A percentile compares a stretch with the other conserved stretches of the same genome.
Evolutionary conservation across 73 alveolate species (phyloP).

Genomic region (Paramecium primaurelia): DNA sequence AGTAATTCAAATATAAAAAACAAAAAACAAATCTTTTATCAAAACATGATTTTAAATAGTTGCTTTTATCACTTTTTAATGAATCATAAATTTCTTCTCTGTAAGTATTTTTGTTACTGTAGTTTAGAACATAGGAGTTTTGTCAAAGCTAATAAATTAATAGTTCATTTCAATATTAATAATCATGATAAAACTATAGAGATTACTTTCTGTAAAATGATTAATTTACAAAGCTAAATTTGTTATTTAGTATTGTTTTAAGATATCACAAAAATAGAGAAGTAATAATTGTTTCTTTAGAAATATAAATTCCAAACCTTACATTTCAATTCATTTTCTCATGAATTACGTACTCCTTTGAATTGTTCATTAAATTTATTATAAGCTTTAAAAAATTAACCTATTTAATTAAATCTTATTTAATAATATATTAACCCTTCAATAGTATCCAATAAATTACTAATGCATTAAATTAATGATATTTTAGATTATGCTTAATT

Average conservation of each 20-base stretch:
- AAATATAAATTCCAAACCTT: slow-evolving; percentile 12
- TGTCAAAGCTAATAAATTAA: neutral
- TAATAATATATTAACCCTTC: slow-evolving; percentile 9
- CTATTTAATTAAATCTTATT: neutral
- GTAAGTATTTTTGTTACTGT: neutral
- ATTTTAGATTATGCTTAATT: slow-evolving; percentile 56
- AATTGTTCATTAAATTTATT: slow-evolving; percentile 43
- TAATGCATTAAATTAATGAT: slow-evolving; percentile 55
- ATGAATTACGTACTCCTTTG: slow-evolving; percentile 59
- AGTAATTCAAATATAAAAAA: neutral
- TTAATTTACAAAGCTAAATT: neutral
- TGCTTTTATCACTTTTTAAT: neutral
- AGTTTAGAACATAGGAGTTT: slow-evolving; percentile 14
- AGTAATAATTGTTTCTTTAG: neutral
- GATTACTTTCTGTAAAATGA: neutral
- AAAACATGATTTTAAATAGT: neutral
- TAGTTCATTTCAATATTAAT: neutral
- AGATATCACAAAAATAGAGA: neutral
- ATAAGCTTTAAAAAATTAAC: neutral
- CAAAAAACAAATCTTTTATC: neutral
- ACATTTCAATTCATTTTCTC: slow-evolving; percentile 55
- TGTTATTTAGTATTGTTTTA: neutral
- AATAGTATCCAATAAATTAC: slow-evolving; percentile 8
- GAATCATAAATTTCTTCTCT: neutral
- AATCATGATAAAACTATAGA: neutral